A percentile compares a stretch with the other conserved stretches of the same genome.
Conservation (phyloP, 331 rosid species). For the Arachis monticola region DNA sequence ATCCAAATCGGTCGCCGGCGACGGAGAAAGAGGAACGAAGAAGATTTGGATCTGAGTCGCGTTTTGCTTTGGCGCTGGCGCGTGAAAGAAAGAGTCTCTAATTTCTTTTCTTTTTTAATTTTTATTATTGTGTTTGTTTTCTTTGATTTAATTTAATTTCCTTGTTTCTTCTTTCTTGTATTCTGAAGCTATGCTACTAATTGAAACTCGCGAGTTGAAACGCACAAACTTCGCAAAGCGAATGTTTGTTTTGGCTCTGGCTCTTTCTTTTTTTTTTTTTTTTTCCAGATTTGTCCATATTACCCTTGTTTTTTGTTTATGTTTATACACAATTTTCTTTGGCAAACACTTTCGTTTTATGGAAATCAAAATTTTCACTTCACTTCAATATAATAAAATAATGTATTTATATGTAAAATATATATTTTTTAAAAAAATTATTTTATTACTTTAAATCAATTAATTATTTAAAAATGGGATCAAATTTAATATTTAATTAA, state of each 20-base stretch:
- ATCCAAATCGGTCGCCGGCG: conserved; percentile 46
- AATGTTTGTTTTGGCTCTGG: neutral
- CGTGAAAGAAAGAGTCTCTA: neutral
- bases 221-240: neutral
- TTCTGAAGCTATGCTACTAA: neutral
- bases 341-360: too few species aligned
- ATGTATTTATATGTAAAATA: too few species aligned
- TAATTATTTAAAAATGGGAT: too few species aligned
- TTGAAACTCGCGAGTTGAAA: neutral
- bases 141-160: neutral
- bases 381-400: too few species aligned
- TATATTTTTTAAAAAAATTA: too few species aligned
- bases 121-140: neutral
- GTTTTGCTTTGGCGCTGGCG: neutral
- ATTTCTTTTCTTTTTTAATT: neutral
- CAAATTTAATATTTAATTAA: too few species aligned
- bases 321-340: too few species aligned
- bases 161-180: neutral
- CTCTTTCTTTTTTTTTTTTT: neutral
- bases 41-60: conserved; percentile 60
- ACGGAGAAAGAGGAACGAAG: conserved; percentile 29
- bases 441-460: too few species aligned
- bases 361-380: too few species aligned
- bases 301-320: too few species aligned
- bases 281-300: too few species aligned